Percentiles rank a stretch among this genome's conserved stretches.
phyloP scores from a whole-genome alignment of 768 basidiomycete genomes.

The Xerocomellus amylosporus region DNA sequence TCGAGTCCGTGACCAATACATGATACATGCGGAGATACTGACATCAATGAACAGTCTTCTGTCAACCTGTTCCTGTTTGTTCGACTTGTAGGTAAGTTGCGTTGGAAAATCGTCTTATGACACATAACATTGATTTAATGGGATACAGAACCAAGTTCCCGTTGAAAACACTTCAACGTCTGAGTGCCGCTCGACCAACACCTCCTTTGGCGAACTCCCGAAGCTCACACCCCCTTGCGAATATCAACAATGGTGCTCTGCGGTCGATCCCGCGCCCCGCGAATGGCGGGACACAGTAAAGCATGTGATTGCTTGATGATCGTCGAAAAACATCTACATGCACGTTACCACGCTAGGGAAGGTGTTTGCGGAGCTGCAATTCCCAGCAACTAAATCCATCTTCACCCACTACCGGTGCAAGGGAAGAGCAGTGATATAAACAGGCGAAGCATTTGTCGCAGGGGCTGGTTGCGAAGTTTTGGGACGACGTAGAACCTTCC shows the following conservation, averaged over 20 bases:
- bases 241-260: slow-evolving; percentile 31
- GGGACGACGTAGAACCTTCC: slow-evolving; percentile 34
- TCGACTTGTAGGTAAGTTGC: slow-evolving; percentile 82
- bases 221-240: slow-evolving; percentile 34
- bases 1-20: slow-evolving; percentile 63
- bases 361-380: background rate
- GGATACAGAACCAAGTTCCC: slow-evolving; percentile 85
- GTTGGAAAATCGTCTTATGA: background rate
- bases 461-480: slow-evolving; percentile 2
- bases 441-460: slow-evolving; percentile 33
- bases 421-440: slow-evolving; percentile 59
- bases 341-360: background rate
- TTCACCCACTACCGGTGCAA: slow-evolving; percentile 20
- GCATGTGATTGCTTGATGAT: background rate
- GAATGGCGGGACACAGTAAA: slow-evolving; percentile 22
- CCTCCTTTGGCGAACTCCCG: slow-evolving; percentile 29
- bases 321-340: background rate
- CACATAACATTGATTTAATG: background rate
- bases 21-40: slow-evolving; percentile 1
- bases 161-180: slow-evolving; percentile 82
- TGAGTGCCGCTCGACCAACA: slow-evolving; percentile 58
- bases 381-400: background rate
- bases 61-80: slow-evolving; percentile 89
- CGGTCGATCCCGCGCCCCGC: slow-evolving; percentile 17
- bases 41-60: slow-evolving; percentile 65